Percentiles rank a stretch among this genome's conserved stretches.
Conservation (phyloP, 208 protist species). For the Phytomonas francai region DNA sequence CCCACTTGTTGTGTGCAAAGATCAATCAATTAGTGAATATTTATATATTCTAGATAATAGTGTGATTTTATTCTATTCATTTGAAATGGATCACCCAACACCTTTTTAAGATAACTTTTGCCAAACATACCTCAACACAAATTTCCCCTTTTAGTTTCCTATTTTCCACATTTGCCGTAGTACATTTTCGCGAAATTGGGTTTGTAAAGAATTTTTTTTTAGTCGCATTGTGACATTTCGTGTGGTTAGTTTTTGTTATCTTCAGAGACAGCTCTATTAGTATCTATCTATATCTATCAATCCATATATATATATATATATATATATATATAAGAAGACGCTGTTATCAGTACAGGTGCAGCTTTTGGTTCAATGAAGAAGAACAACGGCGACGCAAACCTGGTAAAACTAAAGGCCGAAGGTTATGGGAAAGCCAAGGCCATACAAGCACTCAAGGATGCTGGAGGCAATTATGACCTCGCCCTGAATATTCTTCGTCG, state of each 20-base stretch:
- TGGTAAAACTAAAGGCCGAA: constrained; percentile 27
- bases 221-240: neutral
- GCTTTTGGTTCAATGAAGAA: constrained; percentile 11
- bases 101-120: too few relatives aligned
- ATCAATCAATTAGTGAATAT: neutral
- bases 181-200: constrained; percentile 5
- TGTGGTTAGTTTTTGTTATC: neutral
- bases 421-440: constrained; percentile 61
- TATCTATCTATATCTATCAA: neutral
- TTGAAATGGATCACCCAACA: too few relatives aligned
- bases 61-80: too few relatives aligned
- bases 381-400: neutral
- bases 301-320: neutral
- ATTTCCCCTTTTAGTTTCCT: too few relatives aligned
- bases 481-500: constrained; percentile 40
- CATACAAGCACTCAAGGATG: constrained; percentile 51
- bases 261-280: neutral
- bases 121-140: too few relatives aligned
- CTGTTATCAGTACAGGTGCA: constrained; percentile 3
- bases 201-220: neutral
- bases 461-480: constrained; percentile 35
- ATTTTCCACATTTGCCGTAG: neutral
- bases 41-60: too few relatives aligned
- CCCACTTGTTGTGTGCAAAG: too few relatives aligned
- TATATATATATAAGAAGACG: neutral